Evolutionary conservation across 1,139 yeast species (phyloP).

Genomic region (Pneumocystis carinii): DNA sequence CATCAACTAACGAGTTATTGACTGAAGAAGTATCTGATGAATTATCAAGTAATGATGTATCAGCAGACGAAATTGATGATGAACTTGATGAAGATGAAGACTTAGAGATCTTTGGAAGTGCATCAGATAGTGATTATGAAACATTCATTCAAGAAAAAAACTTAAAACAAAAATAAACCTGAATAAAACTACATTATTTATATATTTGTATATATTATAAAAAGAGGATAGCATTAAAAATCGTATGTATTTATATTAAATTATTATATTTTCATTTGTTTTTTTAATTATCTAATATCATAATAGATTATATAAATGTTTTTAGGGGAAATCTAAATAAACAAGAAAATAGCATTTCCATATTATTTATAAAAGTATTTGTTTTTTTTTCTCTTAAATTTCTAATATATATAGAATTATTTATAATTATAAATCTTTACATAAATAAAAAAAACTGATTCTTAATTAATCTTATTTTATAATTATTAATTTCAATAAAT

Average conservation of each 20-base stretch:
- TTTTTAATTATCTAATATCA: neutral
- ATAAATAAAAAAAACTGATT: no score
- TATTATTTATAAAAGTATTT: no score
- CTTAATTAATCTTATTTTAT: no score
- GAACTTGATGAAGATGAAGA: conserved; percentile 25
- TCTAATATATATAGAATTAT: no score
- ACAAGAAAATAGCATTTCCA: neutral
- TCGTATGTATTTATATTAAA: neutral
- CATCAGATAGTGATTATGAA: neutral
- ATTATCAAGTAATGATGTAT: neutral
- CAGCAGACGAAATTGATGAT: conserved; percentile 11
- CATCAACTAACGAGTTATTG: no score
- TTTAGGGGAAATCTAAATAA: neutral
- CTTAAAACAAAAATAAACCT: neutral
- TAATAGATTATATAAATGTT: neutral
- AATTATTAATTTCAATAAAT: no score
- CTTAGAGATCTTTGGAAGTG: conserved; percentile 20
- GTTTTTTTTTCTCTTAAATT: no score
- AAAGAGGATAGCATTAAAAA: neutral
- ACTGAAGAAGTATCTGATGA: neutral
- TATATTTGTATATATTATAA: neutral
- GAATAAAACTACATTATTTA: neutral
- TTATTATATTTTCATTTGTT: neutral
- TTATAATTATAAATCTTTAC: no score
- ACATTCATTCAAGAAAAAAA: neutral